Base-by-base conservation (phyloP, 2,329 filamentous ascomycete genomes). In the Exophiala bonariae region DNA sequence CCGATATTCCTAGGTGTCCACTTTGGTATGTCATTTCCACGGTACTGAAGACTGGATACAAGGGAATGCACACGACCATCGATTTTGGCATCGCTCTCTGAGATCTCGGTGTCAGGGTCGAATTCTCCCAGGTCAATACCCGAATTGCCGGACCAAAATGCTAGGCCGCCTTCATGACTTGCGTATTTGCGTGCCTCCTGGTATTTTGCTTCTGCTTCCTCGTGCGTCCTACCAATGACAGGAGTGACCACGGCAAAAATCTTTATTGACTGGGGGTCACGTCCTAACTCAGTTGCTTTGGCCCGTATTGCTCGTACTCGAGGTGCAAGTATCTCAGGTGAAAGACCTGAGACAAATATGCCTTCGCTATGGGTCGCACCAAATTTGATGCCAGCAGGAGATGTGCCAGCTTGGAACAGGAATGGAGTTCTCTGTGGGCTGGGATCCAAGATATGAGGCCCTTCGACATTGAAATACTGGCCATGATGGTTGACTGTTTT, bases 81-180 rank as follows among this genome's bases (percentile, higher is more conserved):
- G 6, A 19, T 40, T 40, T 11, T 16, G 6, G 36, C 23, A 23
- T 40, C 23, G 36, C 10, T 71, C 77, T 47, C 83, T 68, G n/a
- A n/a, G n/a, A n/a, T n/a, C n/a, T 79, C 76, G 52, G 81, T 72
- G 49, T 82, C 80, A 5, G 84, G 80, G 0, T 68, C 76, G 81
- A 59, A 0, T 54, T 71, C 70, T 2, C 74, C 78, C 11, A 82
- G 66, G 55, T 83, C 79, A 47, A 83, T 80, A 0, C 80, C 80
- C 0, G 78, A 80, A 75, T 76, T 81, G 2, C 78, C 78, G 34
- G 72, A 75, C 46, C 80, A 76, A 0, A 80, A 65, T 0, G 79
- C 79, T 2, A 82, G 62, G 0, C 76, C 78, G 0, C 77, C 79
- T 13, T 79, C 63, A 0, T 72, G 70, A 0, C 72, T 76, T 1